Evolutionary conservation across 805 yeast species (phyloP), one percentile per base, ranked within the genome.

Genomic region (Kregervanrija fluxuum): DNA sequence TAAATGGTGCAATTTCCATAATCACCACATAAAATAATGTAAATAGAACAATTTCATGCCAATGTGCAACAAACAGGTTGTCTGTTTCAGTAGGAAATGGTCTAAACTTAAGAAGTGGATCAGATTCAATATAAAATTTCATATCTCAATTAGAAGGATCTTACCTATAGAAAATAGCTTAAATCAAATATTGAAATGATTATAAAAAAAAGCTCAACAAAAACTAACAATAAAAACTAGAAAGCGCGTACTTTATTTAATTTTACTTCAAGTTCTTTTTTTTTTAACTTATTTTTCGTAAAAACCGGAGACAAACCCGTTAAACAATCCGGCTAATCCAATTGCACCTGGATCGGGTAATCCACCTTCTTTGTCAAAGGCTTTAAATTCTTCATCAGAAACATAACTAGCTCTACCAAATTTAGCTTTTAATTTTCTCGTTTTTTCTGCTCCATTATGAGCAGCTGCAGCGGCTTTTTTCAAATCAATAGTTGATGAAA

Each of bases 361-460:
- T n/a, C 85, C 86, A 22, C 86, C 88, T 56, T 72, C 73, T 35
- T 69, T 71, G 35, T 65, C 72, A 42, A 68, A 71, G 37, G 62
- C 64, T 44, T 69, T 66, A 53, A 80, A 73, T 42, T 76, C 83
- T 11, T 72, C 79, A 48, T 77, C 78, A 49, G 73, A 71, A 28
- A 90, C 96, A 60, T 90, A 91, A 4, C 95, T 83, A 13, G 98
- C 96, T 57, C 98, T 78, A 30, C 98, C 98, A 54, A 91, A 88
- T 54, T 82, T 82, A 37, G 97, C 97, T 51, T 78, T 82, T 51
- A 85, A 66, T 33, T 77, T 68, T 41, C 80, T 79, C 1, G 98
- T 91, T 4, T 74, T 66, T 38, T 85, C 80, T 22, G 95, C 91
- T 40, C 95, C 95, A 35, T 74, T 66, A 35, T 69, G 69, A 8